Evolutionary conservation across 1,139 yeast species (phyloP).

Genomic region (Candida dubliniensis): DNA sequence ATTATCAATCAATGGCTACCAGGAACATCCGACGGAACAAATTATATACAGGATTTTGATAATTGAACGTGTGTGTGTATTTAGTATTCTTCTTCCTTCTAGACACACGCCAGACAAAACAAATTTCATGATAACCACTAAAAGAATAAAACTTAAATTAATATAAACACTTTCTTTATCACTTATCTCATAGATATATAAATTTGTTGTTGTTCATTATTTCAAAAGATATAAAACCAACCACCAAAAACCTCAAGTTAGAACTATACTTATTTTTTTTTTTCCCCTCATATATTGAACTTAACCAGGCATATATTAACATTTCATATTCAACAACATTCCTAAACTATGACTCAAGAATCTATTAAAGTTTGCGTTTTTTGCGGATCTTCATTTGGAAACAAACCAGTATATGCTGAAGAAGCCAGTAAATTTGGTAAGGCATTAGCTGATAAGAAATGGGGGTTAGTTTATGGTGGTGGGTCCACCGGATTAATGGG

Average conservation of each 20-base stretch:
- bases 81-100: no score
- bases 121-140: no score
- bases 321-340: background rate
- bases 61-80: no score
- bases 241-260: no score
- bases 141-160: no score
- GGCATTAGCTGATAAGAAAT: constrained; percentile 54
- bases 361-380: constrained; percentile 60
- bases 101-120: no score
- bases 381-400: constrained; percentile 83
- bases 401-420: constrained; percentile 47
- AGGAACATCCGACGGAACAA: constrained; percentile 4
- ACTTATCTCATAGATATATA: background rate
- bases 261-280: background rate
- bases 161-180: no score
- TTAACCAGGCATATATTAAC: background rate
- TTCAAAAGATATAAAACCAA: background rate
- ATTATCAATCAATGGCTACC: background rate
- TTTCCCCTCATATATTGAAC: no score
- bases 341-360: constrained; percentile 9
- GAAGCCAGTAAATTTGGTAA: constrained; percentile 62
- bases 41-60: background rate
- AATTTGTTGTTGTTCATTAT: background rate
- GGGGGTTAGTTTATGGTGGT: constrained; percentile 90
- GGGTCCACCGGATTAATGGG: constrained; percentile 92